phyloP scores from a whole-genome alignment of 805 yeast species.

The Lipomyces yamadae region DNA sequence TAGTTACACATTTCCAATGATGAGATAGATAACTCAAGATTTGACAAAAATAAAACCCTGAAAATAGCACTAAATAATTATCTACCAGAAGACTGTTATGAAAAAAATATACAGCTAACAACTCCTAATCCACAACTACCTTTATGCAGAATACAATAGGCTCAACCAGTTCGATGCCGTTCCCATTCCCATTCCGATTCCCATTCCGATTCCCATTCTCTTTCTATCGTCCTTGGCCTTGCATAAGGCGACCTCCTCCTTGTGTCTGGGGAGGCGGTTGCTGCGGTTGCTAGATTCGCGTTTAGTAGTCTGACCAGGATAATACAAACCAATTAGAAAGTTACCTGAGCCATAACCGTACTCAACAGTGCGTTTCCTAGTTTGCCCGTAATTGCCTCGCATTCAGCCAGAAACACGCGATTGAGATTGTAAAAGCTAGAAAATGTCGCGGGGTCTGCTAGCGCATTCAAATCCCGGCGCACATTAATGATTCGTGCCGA shows the following conservation, averaged over 20 bases:
- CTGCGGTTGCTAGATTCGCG: constrained; percentile 5
- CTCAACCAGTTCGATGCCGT: not conserved
- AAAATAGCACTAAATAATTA: too few species aligned
- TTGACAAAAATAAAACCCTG: too few species aligned
- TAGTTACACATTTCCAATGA: too few species aligned
- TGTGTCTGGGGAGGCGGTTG: constrained; percentile 20
- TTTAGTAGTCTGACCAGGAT: not conserved
- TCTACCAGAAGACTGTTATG: too few species aligned
- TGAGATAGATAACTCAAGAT: too few species aligned
- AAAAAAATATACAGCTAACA: not conserved
- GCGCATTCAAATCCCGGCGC: constrained; percentile 71
- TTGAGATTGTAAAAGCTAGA: constrained; percentile 67
- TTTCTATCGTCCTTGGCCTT: constrained; percentile 5
- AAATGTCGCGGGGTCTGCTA: constrained; percentile 63
- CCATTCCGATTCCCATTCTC: not conserved
- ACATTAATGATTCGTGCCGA: constrained; percentile 78
- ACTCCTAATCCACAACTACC: not conserved
- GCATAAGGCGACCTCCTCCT: not conserved
- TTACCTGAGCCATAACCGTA: constrained; percentile 49
- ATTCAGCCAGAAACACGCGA: constrained; percentile 74
- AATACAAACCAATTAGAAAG: not conserved
- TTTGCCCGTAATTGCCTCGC: constrained; percentile 80
- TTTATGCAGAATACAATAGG: not conserved
- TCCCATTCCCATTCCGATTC: not conserved
- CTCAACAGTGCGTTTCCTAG: constrained; percentile 66